phyloP scores from a whole-genome alignment of 2,329 filamentous ascomycete species.

The Trichoderma harzianum region DNA sequence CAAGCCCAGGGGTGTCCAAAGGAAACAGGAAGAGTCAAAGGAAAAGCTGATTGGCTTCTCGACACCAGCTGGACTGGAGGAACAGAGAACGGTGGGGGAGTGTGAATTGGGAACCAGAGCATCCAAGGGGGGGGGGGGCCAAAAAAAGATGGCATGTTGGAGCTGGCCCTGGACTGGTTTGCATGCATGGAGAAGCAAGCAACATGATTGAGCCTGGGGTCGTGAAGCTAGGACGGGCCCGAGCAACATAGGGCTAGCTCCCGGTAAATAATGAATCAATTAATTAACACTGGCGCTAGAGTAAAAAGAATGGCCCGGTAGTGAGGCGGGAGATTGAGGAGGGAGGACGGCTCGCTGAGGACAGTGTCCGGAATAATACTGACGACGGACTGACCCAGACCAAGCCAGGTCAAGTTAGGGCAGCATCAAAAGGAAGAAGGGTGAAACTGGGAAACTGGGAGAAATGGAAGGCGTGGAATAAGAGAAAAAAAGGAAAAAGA shows the following conservation, averaged over 20 bases:
- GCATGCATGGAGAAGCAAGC: constrained; percentile 18
- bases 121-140: not conserved
- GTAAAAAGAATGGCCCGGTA: not conserved
- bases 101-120: constrained; percentile 22
- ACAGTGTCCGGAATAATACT: not conserved
- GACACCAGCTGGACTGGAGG: constrained; percentile 15
- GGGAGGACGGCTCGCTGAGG: not conserved
- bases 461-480: not conserved
- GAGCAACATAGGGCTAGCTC: constrained; percentile 16
- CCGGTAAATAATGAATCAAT: not conserved
- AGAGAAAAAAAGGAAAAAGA: not conserved
- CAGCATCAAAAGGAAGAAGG: not conserved
- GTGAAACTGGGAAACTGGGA: not conserved
- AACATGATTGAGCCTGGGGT: constrained; percentile 10
- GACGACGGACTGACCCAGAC: not conserved
- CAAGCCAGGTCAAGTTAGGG: not conserved
- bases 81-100: constrained; percentile 23
- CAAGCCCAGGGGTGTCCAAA: constrained; percentile 22
- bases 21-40: constrained; percentile 25
- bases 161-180: constrained; percentile 4
- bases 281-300: not conserved
- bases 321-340: constrained; percentile 2
- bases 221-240: constrained; percentile 14
- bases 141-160: not conserved
- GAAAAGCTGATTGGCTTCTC: constrained; percentile 19